Evolutionary conservation across 306 rosid species (phyloP).

Genomic region (peach (Prunus persica)): DNA sequence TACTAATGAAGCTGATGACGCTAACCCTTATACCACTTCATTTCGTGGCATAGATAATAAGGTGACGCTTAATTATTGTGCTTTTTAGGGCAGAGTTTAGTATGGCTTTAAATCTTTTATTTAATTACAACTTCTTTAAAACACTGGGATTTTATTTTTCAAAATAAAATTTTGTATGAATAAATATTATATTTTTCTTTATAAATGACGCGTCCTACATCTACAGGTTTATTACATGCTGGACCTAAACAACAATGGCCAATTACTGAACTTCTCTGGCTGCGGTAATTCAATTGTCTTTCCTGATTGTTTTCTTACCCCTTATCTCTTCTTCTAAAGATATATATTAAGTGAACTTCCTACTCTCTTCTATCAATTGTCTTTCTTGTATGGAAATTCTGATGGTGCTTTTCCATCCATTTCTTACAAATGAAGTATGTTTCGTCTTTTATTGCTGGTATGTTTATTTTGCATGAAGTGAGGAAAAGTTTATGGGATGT

Average conservation of each 20-base stretch:
- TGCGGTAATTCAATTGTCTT: constrained; percentile 61
- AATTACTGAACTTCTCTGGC: constrained; percentile 80
- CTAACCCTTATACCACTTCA: constrained; percentile 72
- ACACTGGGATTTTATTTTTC: not conserved
- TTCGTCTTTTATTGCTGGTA: not conserved
- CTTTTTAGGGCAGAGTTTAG: no score
- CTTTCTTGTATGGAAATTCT: not conserved
- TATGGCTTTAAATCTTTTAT: no score
- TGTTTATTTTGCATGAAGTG: not conserved
- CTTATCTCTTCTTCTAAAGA: constrained; percentile 9
- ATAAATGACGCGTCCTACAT: constrained; percentile 5
- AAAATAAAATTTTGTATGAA: not conserved
- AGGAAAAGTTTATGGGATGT: not conserved
- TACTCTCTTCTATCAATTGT: not conserved
- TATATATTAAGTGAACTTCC: not conserved
- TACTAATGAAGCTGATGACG: constrained; percentile 88
- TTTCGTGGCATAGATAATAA: constrained; percentile 97
- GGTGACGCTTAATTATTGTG: constrained; percentile 35
- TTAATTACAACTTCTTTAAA: not conserved
- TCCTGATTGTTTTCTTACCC: constrained; percentile 7
- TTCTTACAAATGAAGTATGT: not conserved
- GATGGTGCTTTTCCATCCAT: not conserved
- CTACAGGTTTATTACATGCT: constrained; percentile 91
- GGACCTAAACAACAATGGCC: constrained; percentile 55
- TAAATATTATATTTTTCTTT: not conserved